Base-by-base conservation (phyloP, 345 rosid genomes). In the Linum lewisii region DNA sequence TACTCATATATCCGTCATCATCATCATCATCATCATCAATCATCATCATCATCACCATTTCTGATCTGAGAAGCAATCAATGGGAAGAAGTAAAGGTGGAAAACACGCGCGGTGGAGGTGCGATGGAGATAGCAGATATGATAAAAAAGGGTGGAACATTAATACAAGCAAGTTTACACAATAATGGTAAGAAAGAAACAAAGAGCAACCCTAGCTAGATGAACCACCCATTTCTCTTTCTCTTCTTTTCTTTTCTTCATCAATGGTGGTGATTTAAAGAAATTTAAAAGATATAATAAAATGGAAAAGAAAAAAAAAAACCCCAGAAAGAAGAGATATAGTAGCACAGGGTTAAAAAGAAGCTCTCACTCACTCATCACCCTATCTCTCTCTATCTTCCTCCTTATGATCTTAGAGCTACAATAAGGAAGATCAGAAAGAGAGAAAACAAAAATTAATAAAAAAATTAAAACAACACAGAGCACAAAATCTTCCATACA, bases 341-440 rank as follows among this genome's bases (percentile, higher is more conserved):
- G 18, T 42, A 42, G 14, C 47, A 11, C n/a, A 16, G 13, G 47
- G 47, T 42, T 42, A 42, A 42, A 42, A 42, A 11, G 47, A 51
- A 44, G 14, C 16, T 15, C 49, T 21, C 32, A n/a, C n/a, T n/a
- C 56, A 38, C 18, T 25, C 5, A 14, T 44, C 11, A 8, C 58
- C 57, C n/a, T 66, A 3, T 36, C 58, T 53, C 19, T 54, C 53
- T 49, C 62, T 26, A 29, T 51, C 1, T 63, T 26, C 51, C 21
- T 60, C 73, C 63, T 18, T 57, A n/a, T n/a, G n/a, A n/a, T n/a
- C n/a, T n/a, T n/a, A n/a, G n/a, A n/a, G n/a, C n/a, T n/a, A n/a
- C n/a, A n/a, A n/a, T 66, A 65, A 75, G 78, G 78, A 76, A 34
- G 5, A 6, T 34, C 0, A 34, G 9, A 34, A 34, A 34, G 7